Evolutionary conservation across 1,284 basidiomycete species (phyloP).

Genomic region (Cystobasidium pallidum): DNA sequence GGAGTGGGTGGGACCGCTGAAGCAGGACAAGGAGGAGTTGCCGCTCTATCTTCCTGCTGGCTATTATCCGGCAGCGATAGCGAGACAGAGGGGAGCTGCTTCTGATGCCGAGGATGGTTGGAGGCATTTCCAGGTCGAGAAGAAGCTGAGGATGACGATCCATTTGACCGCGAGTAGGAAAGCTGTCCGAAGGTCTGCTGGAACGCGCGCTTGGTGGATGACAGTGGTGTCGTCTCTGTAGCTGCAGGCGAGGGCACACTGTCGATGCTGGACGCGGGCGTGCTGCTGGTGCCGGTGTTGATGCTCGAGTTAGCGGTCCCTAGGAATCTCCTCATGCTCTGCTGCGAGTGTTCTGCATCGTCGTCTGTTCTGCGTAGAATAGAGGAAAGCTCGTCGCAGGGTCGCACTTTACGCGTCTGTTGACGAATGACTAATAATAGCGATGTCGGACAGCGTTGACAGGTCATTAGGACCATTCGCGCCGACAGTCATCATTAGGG

Average conservation of each 20-base stretch:
- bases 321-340: constrained; percentile 15
- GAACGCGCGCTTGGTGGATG: constrained; percentile 28
- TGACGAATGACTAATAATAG: too few relatives aligned
- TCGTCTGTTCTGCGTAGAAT: not conserved
- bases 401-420: not conserved
- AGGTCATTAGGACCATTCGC: too few relatives aligned
- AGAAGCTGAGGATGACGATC: too few relatives aligned
- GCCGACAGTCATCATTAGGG: too few relatives aligned
- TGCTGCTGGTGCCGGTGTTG: constrained; percentile 13
- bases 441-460: too few relatives aligned
- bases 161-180: constrained; percentile 12
- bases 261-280: not conserved
- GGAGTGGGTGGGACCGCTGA: constrained; percentile 26
- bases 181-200: constrained; percentile 34
- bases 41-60: not conserved
- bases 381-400: not conserved
- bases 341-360: not conserved
- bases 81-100: not conserved
- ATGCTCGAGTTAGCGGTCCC: not conserved
- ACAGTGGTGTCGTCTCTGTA: constrained; percentile 7
- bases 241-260: not conserved
- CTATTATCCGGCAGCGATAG: not conserved
- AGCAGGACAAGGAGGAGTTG: not conserved
- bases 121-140: too few relatives aligned
- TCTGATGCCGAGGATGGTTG: not conserved